Conservation (phyloP, 768 basidiomycete genomes). For the Tulasnella sp. region DNA sequence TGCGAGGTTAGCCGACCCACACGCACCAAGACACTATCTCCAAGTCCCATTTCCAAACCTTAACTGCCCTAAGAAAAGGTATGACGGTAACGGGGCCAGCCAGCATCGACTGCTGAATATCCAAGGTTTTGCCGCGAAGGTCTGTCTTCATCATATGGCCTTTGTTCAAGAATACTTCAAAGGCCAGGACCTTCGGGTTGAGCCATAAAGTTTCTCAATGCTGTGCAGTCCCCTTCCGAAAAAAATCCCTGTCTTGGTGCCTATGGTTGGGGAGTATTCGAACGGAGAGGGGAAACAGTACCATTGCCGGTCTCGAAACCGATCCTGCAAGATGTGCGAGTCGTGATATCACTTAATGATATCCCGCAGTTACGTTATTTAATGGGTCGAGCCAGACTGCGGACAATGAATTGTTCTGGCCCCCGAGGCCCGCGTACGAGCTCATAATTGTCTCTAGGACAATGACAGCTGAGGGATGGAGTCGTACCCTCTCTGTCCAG, state of each 20-base stretch:
- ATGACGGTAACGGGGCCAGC: background rate
- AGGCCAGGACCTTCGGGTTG: background rate
- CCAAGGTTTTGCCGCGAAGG: background rate
- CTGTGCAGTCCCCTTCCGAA: background rate
- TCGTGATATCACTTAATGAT: too few relatives aligned
- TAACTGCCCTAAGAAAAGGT: background rate
- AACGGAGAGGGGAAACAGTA: background rate
- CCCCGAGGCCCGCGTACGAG: too few relatives aligned
- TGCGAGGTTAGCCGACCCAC: background rate
- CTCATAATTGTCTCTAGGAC: too few relatives aligned
- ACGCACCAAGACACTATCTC: background rate
- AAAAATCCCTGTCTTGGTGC: background rate
- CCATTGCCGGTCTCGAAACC: background rate
- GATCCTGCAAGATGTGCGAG: background rate
- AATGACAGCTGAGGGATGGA: background rate
- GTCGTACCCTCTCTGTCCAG: background rate
- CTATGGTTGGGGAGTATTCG: background rate
- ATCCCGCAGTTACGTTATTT: background rate
- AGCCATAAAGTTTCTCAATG: background rate
- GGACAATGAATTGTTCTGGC: too few relatives aligned
- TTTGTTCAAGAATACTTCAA: background rate
- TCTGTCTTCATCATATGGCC: background rate
- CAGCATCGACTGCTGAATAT: background rate
- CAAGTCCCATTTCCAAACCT: background rate
- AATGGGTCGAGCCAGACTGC: background rate